Conservation (phyloP, 345 rosid genomes). For the Cardiospermum halicacabum region DNA sequence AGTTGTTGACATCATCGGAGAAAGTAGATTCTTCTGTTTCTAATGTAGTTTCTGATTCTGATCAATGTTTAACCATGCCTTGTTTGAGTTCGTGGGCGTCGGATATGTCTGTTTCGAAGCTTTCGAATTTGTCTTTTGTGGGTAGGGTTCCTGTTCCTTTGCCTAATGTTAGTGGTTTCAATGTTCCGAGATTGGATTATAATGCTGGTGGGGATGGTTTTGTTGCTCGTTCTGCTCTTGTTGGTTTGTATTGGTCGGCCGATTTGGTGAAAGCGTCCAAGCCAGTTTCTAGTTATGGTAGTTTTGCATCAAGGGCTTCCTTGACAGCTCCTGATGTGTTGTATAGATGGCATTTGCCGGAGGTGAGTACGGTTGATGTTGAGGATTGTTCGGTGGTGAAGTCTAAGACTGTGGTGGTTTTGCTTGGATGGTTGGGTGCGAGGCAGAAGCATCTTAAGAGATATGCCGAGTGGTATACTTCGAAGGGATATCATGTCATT, state of each 20-base stretch:
- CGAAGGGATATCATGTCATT: conserved; percentile 86
- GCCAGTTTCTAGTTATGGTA: conserved; percentile 23
- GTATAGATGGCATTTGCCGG: conserved; percentile 93
- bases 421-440: conserved; percentile 98
- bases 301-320: too few species aligned
- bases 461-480: conserved; percentile 96
- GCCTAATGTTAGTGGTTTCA: conserved; percentile 44
- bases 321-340: conserved; percentile 43
- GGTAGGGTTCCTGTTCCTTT: conserved; percentile 51
- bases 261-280: conserved; percentile 64
- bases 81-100: conserved; percentile 61
- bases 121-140: conserved; percentile 52
- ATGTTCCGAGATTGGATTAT: conserved; percentile 27
- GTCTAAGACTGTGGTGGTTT: conserved; percentile 82
- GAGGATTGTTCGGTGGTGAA: conserved; percentile 52
- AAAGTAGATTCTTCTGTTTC: conserved; percentile 34
- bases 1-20: conserved; percentile 31
- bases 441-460: conserved; percentile 90
- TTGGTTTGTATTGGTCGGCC: conserved; percentile 57
- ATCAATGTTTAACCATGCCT: conserved; percentile 26
- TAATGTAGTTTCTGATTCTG: conserved; percentile 29
- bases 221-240: conserved; percentile 29
- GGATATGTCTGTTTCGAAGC: conserved; percentile 54
- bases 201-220: conserved; percentile 3
- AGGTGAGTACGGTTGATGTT: conserved; percentile 49